phyloP scores from a whole-genome alignment of 306 rosid species.

The cucumber (Cucumis sativus) region DNA sequence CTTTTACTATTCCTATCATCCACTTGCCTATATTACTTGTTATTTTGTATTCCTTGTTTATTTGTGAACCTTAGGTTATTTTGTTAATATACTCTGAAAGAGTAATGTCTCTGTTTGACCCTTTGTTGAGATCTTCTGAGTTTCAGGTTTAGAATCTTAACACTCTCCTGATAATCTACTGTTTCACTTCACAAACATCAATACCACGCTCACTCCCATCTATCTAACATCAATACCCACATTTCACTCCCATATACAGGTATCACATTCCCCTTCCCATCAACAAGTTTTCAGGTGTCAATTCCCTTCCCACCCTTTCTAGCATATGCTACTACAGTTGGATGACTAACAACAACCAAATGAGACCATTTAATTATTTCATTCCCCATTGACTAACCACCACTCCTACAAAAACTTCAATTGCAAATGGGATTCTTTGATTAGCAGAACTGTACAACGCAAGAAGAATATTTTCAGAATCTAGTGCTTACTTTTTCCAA shows the following conservation, averaged over 20 bases:
- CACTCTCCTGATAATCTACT: not conserved
- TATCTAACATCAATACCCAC: not conserved
- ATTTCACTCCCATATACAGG: not conserved
- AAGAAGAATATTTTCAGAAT: not conserved
- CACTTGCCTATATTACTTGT: too few relatives aligned
- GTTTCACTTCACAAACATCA: not conserved
- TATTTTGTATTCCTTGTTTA: too few relatives aligned
- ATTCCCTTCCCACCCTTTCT: not conserved
- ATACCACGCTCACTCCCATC: not conserved
- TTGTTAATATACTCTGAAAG: too few relatives aligned
- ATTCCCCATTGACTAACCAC: not conserved
- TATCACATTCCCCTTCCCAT: not conserved
- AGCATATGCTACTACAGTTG: not conserved
- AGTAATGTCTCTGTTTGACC: too few relatives aligned
- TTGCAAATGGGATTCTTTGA: not conserved
- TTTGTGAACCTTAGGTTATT: too few relatives aligned
- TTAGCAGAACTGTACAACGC: not conserved
- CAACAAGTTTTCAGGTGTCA: not conserved
- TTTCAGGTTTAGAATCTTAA: too few relatives aligned
- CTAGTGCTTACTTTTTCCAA: slow-evolving; percentile 70
- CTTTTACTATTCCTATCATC: too few relatives aligned
- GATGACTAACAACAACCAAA: not conserved
- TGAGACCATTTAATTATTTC: not conserved
- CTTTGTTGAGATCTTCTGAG: too few relatives aligned
- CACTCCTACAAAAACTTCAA: not conserved